Base-by-base conservation (phyloP, 768 basidiomycete species). In the Auriculariales sp. region DNA sequence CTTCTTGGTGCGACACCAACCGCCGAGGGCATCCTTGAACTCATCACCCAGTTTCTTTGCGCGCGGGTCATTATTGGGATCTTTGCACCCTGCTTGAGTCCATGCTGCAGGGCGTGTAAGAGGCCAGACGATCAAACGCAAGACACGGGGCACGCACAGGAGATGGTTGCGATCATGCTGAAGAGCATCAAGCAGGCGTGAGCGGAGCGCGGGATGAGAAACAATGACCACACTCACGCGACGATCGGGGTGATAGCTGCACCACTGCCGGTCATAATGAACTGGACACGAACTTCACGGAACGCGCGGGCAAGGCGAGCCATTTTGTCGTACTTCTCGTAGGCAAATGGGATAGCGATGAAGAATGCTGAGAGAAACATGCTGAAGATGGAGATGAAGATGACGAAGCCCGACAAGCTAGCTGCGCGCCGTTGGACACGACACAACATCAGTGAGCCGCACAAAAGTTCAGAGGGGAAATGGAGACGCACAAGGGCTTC, bases 1-100 rank as follows among this genome's bases (percentile, higher is more conserved):
- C 58, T 89, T 91, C 68, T 95, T 97, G 5, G 92, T 93, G 54
- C 71, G 78, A 64, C 92, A 97, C 86, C 88, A 95, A 0, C 84
- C 78, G 3, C 73, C 65, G 2, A 97, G 69, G 17, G 69, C 87
- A 3, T 71, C 70, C 54, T 73, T 73, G 62, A 83, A 97, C 51
- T 71, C 75, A 28, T 73, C 68, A 17, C 84, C 81, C 11, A 77
- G 71, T 28, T 63, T 61, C 46, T 71, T 70, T 0, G 79, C 81
- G 61, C 90, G 73, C 3, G 92, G 93, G 57, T 95, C 92, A 3
- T 85, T 78, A 47, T 70, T 68, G 1, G 89, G 62, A 54, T 94
- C 71, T 64, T 94, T 94, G 70, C 92, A 97, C 0, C 92, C 92
- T 1, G 85, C 65, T 61, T 91, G 69, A 14, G 92, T 90, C 80